Base-by-base conservation (phyloP, 768 basidiomycete species). In the Hortiboletus campestris region DNA sequence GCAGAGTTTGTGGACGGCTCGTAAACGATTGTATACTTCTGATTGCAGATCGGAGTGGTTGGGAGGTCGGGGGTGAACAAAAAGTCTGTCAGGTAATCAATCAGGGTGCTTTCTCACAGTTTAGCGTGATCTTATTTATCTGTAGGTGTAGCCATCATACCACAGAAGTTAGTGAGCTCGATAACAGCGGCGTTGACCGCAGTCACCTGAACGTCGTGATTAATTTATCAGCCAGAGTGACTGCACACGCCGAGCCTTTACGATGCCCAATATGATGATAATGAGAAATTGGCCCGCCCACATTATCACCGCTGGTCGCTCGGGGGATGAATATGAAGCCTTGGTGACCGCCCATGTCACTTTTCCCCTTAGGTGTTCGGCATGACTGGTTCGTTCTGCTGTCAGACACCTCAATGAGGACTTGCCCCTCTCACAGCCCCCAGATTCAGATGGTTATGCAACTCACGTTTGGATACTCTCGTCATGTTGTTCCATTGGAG, bases 1-100 rank as follows among this genome's bases (percentile, higher is more conserved):
- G 78, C 9, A 70, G 76, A 46, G 72, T 90, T 42, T 77, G 82
- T 20, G 77, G 72, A 14, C 78, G 76, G 58, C 70, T 94, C 14
- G 76, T 90, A 10, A 80, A 80, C 20, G 75, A 79, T 20, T 80
- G 79, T 58, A 78, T 94, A 41, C 63, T 88, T 47, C 83, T 80
- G 6, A 76, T 90, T 31, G 86, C 92, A 7, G 79, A 84, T n/a
- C n/a, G n/a, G 57, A 80, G 78, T 53, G 89, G 88, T 10, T 96
- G 94, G 94, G 91, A 92, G 41, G 88, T 91, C 36, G 92, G 94
- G 12, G 91, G 92, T 2, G 80, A 86, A 68, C 83, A 83, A 38
- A 72, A 82, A 55, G 74, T 82, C 53, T 75, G 72, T 29, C 83
- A 82, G 80, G 91, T 91, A 57, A 60, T 74, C 67, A 39, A 47